Percentiles rank a stretch among this genome's conserved stretches.
Evolutionary conservation across 352 stramenopile species (phyloP).

Genomic region (Phytophthora capsici): DNA sequence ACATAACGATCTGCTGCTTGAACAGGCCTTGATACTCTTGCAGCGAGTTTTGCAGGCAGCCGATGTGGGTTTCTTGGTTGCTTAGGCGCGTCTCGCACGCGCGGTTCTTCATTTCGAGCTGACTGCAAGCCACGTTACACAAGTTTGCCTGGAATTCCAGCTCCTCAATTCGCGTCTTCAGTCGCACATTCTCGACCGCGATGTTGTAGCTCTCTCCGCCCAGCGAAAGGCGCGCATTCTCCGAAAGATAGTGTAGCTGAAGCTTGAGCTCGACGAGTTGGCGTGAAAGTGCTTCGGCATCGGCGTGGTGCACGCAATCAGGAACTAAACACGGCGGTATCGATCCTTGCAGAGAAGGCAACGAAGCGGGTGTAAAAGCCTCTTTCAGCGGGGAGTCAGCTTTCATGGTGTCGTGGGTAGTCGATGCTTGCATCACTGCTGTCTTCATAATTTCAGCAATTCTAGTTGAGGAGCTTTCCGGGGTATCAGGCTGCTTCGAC

Average conservation of each 20-base stretch:
- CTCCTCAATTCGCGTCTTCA: slow-evolving; percentile 78
- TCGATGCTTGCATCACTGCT: neutral
- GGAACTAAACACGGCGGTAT: slow-evolving; percentile 25
- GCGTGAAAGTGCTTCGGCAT: slow-evolving; percentile 64
- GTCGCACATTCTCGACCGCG: slow-evolving; percentile 67
- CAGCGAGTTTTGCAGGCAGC: slow-evolving; percentile 76
- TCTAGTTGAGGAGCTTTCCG: neutral
- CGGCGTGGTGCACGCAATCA: slow-evolving; percentile 60
- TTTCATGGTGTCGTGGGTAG: slow-evolving; percentile 13
- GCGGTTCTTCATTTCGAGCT: slow-evolving; percentile 76
- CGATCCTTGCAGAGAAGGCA: slow-evolving; percentile 10
- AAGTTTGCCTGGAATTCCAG: slow-evolving; percentile 75
- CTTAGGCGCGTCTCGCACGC: slow-evolving; percentile 69
- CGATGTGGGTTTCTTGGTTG: slow-evolving; percentile 79
- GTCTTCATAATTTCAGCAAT: neutral
- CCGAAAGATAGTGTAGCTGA: slow-evolving; percentile 72
- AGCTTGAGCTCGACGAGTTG: slow-evolving; percentile 84
- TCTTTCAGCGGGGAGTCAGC: slow-evolving; percentile 5
- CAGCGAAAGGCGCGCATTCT: slow-evolving; percentile 65
- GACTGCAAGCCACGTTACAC: slow-evolving; percentile 60
- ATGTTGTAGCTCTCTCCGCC: slow-evolving; percentile 69
- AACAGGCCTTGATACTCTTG: slow-evolving; percentile 84
- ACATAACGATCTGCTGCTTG: slow-evolving; percentile 87
- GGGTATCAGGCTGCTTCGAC: slow-evolving; percentile 3
- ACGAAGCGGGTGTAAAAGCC: neutral